phyloP scores from a whole-genome alignment of 148 eudicot species.

The Tetragonia tetragonoides region DNA sequence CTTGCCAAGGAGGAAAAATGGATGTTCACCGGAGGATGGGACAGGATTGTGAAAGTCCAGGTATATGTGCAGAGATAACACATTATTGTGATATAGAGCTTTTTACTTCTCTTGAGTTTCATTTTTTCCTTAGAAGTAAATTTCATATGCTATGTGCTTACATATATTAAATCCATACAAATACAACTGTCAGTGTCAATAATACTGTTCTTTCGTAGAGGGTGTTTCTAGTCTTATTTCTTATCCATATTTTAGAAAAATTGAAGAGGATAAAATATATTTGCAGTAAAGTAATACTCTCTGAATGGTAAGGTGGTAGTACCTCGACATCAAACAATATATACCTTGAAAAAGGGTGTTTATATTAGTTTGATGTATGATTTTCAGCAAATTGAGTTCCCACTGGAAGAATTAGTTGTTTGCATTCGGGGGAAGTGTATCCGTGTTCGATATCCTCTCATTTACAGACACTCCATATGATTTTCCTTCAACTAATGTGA shows the following conservation, averaged over 20 bases:
- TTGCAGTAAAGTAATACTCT: background rate
- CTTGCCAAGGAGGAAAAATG: slow-evolving; percentile 54
- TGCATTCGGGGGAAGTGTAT: background rate
- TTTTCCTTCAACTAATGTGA: slow-evolving; percentile 1
- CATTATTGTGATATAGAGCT: background rate
- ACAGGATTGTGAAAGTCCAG: slow-evolving; percentile 64
- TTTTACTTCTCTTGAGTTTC: background rate
- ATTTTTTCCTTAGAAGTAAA: background rate
- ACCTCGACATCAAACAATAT: background rate
- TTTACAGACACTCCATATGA: background rate
- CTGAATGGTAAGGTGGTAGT: background rate
- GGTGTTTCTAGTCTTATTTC: too few relatives aligned
- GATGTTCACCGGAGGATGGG: slow-evolving; percentile 88
- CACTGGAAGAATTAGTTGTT: background rate
- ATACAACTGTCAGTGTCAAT: too few relatives aligned
- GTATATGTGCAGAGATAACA: slow-evolving; percentile 27
- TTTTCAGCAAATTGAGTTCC: background rate
- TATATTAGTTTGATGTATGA: background rate
- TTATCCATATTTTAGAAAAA: too few relatives aligned
- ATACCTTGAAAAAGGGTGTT: too few relatives aligned
- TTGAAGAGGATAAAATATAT: background rate
- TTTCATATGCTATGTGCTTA: background rate
- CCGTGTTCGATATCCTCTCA: background rate
- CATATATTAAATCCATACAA: background rate
- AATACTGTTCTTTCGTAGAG: too few relatives aligned